Evolutionary conservation across 2,329 filamentous ascomycete species (phyloP), one percentile per base, ranked within the genome.

Genomic region (Trichoderma sp.): DNA sequence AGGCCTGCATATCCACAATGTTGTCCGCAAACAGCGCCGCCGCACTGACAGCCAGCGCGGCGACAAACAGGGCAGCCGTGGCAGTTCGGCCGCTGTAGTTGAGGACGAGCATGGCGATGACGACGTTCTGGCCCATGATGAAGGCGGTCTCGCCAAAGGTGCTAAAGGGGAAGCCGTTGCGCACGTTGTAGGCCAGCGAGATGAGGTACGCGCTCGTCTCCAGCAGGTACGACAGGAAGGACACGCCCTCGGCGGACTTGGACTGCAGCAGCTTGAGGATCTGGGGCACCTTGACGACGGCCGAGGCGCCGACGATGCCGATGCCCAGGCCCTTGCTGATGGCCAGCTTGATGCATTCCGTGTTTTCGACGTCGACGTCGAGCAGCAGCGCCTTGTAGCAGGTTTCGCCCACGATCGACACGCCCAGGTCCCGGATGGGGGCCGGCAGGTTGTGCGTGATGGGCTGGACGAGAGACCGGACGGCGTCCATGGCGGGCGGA

Each of bases 221-320:
- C 80, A 99, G 93, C 39, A 96, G 87, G 85, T 98, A 98, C 36
- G 93, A 92, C 58, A 97, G 88, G 84, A 98, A 97, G 63, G 91
- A 94, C 73, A 99, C 88, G 76, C 96, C 96, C 58, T 90, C 88
- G 32, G 94, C 90, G 64, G 94, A 97, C 78, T 90, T 88, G 62
- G 93, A 94, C 78, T 87, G 87, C 78, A 96, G 83, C 66, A 99
- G 90, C 86, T 99, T 99, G 81, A 98, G 82, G 80, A 99, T 95
- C 85, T 99, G 96, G 0, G 96, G 96, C 30, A 99, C 90, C 85
- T 99, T 99, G 85, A 99, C 95, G 77, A 98, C 90, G 69, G 93
- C 91, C 32, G 93, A 95, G 68, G 94, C 94, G 76, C 88, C 92
- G 79, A 99, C 94, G 83, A 99, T 99, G 80, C 91, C 96, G 76